A percentile compares a stretch with the other conserved stretches of the same genome.
Evolutionary conservation across 2,329 filamentous ascomycete species (phyloP).

Genomic region (Helotiales sp.): DNA sequence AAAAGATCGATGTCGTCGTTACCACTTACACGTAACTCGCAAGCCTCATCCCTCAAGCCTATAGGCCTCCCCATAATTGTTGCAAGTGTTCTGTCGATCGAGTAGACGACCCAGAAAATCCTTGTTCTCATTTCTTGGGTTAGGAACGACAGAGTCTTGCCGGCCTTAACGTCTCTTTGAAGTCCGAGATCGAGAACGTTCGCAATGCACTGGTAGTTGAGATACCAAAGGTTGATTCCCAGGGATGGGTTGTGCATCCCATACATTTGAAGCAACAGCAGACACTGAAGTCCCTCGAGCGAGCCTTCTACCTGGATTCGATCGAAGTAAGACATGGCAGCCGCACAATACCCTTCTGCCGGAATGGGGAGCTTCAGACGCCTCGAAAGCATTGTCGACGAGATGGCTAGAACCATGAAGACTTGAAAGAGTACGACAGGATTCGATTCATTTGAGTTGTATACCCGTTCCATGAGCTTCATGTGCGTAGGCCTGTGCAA

Average conservation of each 20-base stretch:
- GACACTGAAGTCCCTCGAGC: conserved; percentile 48
- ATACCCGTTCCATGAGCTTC: conserved; percentile 37
- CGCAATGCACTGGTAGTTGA: conserved; percentile 56
- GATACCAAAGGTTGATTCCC: conserved; percentile 52
- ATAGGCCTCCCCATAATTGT: conserved; percentile 59
- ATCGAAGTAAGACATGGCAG: conserved; percentile 49
- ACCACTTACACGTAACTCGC: conserved; percentile 47
- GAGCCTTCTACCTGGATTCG: conserved; percentile 49
- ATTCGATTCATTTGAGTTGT: conserved; percentile 32
- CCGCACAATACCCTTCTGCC: conserved; percentile 49
- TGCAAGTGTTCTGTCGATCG: conserved; percentile 50
- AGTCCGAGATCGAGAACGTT: conserved; percentile 51
- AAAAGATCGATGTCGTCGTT: too few relatives aligned
- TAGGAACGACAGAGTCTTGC: conserved; percentile 44
- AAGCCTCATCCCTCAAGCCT: conserved; percentile 54
- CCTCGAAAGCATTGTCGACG: conserved; percentile 45
- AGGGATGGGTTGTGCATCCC: conserved; percentile 51
- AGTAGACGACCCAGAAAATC: conserved; percentile 56
- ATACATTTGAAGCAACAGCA: conserved; percentile 48
- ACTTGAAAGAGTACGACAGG: conserved; percentile 46
- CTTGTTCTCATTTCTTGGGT: conserved; percentile 55
- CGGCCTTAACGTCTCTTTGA: conserved; percentile 48
- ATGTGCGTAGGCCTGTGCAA: conserved; percentile 47
- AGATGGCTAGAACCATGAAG: conserved; percentile 54
- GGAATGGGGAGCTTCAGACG: conserved; percentile 45